A percentile compares a stretch with the other conserved stretches of the same genome.
Evolutionary conservation across 1,139 yeast species (phyloP).

Genomic region (Hansenula lynferdii): DNA sequence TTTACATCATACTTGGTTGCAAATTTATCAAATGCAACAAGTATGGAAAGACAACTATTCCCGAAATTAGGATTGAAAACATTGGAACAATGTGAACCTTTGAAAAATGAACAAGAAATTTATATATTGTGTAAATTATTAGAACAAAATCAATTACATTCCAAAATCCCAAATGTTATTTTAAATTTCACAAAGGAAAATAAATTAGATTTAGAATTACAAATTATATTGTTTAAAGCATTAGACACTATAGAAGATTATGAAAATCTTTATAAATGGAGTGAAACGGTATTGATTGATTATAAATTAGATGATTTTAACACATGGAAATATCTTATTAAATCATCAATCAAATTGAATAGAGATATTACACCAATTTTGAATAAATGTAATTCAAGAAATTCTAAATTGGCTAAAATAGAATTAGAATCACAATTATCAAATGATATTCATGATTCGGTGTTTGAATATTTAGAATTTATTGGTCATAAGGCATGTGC

Average conservation of each 20-base stretch:
- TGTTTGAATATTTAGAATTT: conserved; percentile 37
- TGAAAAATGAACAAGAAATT: conserved; percentile 50
- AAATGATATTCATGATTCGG: conserved; percentile 23
- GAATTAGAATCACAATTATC: conserved; percentile 33
- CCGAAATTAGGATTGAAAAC: conserved; percentile 54
- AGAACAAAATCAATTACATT: conserved; percentile 28
- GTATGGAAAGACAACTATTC: conserved; percentile 41
- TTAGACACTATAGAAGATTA: conserved; percentile 38
- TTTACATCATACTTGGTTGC: conserved; percentile 35
- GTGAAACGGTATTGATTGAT: conserved; percentile 33
- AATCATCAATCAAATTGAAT: conserved; percentile 35
- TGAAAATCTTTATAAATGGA: conserved; percentile 33
- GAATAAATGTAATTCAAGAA: conserved; percentile 39
- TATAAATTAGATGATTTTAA: conserved; percentile 53
- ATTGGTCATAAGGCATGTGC: conserved; percentile 56
- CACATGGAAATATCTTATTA: conserved; percentile 50
- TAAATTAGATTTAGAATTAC: conserved; percentile 51
- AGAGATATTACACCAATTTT: conserved; percentile 22
- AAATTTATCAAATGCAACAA: conserved; percentile 23
- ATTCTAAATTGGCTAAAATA: conserved; percentile 49
- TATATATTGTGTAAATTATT: conserved; percentile 49
- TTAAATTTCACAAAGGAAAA: conserved; percentile 25
- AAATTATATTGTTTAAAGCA: conserved; percentile 44
- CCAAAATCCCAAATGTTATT: conserved; percentile 28
- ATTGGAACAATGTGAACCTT: conserved; percentile 41